A percentile compares a stretch with the other conserved stretches of the same genome.
phyloP scores from a whole-genome alignment of 2,329 filamentous ascomycete species.

The Blumeriella jaapii region DNA sequence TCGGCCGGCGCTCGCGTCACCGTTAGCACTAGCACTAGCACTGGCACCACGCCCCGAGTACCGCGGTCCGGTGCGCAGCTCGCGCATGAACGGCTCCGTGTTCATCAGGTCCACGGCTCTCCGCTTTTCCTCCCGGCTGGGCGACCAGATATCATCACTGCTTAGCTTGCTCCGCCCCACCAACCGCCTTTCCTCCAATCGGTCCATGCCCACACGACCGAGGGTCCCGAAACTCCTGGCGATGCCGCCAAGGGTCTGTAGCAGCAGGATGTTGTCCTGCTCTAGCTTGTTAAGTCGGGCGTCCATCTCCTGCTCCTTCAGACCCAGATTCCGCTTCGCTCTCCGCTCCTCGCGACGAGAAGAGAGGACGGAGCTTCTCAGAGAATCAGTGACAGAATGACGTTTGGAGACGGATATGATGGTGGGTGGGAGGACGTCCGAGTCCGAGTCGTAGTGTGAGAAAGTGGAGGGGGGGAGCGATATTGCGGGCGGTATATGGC shows the following conservation, averaged over 20 bases:
- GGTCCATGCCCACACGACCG: constrained; percentile 1
- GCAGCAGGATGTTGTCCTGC: constrained; percentile 18
- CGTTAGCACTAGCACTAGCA: too few species aligned
- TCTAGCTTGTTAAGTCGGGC: constrained; percentile 17
- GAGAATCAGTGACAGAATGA: not conserved
- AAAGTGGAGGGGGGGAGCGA: not conserved
- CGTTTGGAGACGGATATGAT: not conserved
- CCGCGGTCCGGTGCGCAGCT: too few species aligned
- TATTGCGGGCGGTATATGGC: not conserved
- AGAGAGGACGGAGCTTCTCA: constrained; percentile 4
- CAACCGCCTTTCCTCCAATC: constrained; percentile 1
- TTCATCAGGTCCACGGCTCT: too few species aligned
- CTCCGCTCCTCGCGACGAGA: constrained; percentile 10
- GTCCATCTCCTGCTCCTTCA: constrained; percentile 19
- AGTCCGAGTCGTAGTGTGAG: not conserved
- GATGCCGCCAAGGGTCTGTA: constrained; percentile 15
- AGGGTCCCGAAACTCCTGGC: constrained; percentile 14
- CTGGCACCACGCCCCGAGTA: too few species aligned
- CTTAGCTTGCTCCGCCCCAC: not conserved
- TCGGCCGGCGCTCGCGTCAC: too few species aligned
- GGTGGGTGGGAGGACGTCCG: not conserved
- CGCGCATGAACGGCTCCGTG: too few species aligned
- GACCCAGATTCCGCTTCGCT: constrained; percentile 10
- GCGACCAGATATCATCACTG: too few species aligned
- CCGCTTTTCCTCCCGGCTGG: too few species aligned